A percentile compares a stretch with the other conserved stretches of the same genome.
These are phyloP conservation scores for Colletotrichum acutatum DNA, from an alignment of 2,329 filamentous ascomycete genomes.

Conservation along the genomic window DNA sequence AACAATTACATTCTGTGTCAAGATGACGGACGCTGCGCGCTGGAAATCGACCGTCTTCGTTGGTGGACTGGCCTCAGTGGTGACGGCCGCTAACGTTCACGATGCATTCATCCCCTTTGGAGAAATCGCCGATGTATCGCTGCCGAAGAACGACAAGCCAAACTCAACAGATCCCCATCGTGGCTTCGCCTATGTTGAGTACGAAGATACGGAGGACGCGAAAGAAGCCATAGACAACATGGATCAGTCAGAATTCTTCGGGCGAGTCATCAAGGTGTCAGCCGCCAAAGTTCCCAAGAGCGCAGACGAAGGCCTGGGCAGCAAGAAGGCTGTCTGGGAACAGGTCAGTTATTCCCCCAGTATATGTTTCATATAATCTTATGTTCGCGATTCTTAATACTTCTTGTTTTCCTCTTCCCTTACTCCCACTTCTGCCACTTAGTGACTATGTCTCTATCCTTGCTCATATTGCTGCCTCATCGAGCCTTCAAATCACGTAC, in stretches of 20 bases:
- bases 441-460: background rate
- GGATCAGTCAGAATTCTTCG: slow-evolving; percentile 96
- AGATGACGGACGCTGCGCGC: slow-evolving; percentile 84
- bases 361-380: background rate
- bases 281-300: slow-evolving; percentile 93
- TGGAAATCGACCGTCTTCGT: slow-evolving; percentile 95
- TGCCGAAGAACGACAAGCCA: slow-evolving; percentile 88
- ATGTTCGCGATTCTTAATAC: background rate
- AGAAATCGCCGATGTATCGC: slow-evolving; percentile 89
- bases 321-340: slow-evolving; percentile 95
- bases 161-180: slow-evolving; percentile 84
- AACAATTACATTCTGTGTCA: slow-evolving; percentile 31
- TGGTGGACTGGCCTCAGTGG: slow-evolving; percentile 84
- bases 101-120: slow-evolving; percentile 97
- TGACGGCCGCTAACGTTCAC: slow-evolving; percentile 80
- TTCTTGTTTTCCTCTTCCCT: background rate
- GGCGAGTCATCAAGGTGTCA: slow-evolving; percentile 90
- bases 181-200: slow-evolving; percentile 97
- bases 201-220: slow-evolving; percentile 85
- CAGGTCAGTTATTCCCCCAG: slow-evolving; percentile 71
- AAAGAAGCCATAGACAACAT: slow-evolving; percentile 98
- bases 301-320: slow-evolving; percentile 86
- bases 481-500: background rate
- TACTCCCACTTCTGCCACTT: background rate
- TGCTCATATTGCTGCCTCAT: background rate